A percentile compares a stretch with the other conserved stretches of the same genome.
These are phyloP conservation scores for Puccinia polysora DNA, from an alignment of 1,284 basidiomycete genomes.

Conservation along the genomic window DNA sequence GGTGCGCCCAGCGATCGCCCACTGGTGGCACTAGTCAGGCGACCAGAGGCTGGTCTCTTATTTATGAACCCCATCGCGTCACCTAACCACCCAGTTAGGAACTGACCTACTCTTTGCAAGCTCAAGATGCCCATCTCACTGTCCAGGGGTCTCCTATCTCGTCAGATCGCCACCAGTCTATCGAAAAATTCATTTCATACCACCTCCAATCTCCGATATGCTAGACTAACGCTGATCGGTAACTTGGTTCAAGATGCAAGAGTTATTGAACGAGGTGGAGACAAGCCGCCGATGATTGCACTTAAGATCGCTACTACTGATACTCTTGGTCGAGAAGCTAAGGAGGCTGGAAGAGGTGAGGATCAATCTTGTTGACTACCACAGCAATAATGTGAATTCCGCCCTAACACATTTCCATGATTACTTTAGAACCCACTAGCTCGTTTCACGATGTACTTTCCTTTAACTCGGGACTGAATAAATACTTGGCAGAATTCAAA, in stretches of 20 bases:
- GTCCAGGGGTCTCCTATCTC: neutral
- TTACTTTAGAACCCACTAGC: conserved; percentile 14
- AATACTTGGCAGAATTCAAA: conserved; percentile 32
- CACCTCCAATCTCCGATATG: conserved; percentile 1
- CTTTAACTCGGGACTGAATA: conserved; percentile 30
- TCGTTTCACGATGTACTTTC: conserved; percentile 35
- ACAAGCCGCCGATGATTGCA: conserved; percentile 26
- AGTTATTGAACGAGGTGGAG: conserved; percentile 30
- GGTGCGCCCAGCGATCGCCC: too few relatives aligned
- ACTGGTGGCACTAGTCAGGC: too few relatives aligned
- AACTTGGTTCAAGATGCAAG: conserved; percentile 34
- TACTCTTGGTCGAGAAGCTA: conserved; percentile 15
- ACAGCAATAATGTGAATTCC: neutral
- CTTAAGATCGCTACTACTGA: conserved; percentile 26
- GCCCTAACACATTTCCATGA: too few relatives aligned
- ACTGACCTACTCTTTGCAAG: too few relatives aligned
- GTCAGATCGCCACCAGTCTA: neutral
- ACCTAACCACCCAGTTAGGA: too few relatives aligned
- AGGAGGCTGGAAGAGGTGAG: conserved; percentile 29
- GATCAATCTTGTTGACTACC: neutral
- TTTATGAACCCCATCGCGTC: too few relatives aligned
- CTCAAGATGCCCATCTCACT: neutral
- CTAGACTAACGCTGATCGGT: conserved; percentile 26
- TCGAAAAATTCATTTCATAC: neutral
- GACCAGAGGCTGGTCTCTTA: too few relatives aligned